Evolutionary conservation across 257 asterid genomes (phyloP).

Genomic region (Ajuga chamaepitys): DNA sequence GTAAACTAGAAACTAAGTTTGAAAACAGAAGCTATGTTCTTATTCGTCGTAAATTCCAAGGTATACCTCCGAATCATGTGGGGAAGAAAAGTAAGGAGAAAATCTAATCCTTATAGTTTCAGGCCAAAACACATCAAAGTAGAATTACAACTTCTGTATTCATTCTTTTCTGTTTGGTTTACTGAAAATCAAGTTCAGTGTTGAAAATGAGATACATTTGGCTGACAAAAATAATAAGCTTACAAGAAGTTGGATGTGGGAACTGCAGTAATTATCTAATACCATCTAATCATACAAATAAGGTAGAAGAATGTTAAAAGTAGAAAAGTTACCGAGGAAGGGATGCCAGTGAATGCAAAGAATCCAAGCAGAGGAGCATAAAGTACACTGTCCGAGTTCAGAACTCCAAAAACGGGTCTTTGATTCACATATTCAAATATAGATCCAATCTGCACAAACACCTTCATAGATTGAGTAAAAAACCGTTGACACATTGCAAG

Average conservation of each 20-base stretch:
- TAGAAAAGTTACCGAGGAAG: constrained; percentile 58
- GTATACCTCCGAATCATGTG: not conserved
- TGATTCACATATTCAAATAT: constrained; percentile 82
- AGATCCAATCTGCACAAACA: constrained; percentile 68
- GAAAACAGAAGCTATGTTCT: not conserved
- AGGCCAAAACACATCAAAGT: not conserved
- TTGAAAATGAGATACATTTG: not conserved
- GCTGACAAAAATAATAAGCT: not conserved
- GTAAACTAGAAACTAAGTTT: not conserved
- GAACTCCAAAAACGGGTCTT: constrained; percentile 73
- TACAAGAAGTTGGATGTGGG: not conserved
- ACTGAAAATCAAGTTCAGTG: not conserved
- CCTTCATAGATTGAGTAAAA: not conserved
- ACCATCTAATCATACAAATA: not conserved
- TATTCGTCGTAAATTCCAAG: not conserved
- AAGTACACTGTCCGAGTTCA: constrained; percentile 69
- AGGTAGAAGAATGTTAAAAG: not conserved
- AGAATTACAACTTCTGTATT: not conserved
- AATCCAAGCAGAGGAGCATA: constrained; percentile 93
- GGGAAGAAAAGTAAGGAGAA: not conserved
- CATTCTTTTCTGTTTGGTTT: not conserved
- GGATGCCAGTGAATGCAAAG: constrained; percentile 81
- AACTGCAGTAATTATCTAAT: not conserved
- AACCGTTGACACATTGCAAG: not conserved
- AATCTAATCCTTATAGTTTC: not conserved